phyloP scores from a whole-genome alignment of 441 rosid species.

The Populus tomentosa region DNA sequence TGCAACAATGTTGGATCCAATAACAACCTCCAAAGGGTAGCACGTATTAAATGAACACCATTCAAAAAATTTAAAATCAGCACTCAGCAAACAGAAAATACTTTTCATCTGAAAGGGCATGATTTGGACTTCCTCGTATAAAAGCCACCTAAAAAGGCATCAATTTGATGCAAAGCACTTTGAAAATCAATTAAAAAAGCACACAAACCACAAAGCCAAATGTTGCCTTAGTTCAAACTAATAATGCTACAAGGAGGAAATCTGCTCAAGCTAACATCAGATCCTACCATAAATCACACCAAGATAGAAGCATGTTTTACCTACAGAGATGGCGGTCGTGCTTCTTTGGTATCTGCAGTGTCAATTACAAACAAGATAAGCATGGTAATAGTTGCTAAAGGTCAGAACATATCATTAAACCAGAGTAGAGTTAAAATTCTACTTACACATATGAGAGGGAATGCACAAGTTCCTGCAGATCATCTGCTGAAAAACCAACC shows the following conservation, averaged over 20 bases:
- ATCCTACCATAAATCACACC: neutral
- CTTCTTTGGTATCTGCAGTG: conserved; percentile 55
- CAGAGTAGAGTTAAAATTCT: neutral
- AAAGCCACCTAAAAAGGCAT: neutral
- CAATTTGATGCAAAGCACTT: neutral
- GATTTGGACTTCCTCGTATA: neutral
- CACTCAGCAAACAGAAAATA: neutral
- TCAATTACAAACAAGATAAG: neutral
- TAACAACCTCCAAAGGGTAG: neutral
- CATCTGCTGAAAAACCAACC: conserved; percentile 71
- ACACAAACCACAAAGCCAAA: neutral
- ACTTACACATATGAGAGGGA: conserved; percentile 64
- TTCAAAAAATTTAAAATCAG: neutral
- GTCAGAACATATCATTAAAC: neutral
- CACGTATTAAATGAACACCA: neutral
- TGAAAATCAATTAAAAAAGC: neutral
- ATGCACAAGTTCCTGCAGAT: conserved; percentile 57
- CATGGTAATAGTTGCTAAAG: neutral
- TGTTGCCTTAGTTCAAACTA: neutral
- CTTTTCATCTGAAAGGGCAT: neutral
- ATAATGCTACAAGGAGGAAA: neutral
- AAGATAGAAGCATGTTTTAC: conserved; percentile 18
- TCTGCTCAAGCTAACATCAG: neutral
- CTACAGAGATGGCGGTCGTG: conserved; percentile 58
- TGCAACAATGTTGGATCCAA: neutral